These are phyloP conservation scores for Saprolegnia parasitica DNA, from an alignment of 352 stramenopile species.

Conservation along the genomic window DNA sequence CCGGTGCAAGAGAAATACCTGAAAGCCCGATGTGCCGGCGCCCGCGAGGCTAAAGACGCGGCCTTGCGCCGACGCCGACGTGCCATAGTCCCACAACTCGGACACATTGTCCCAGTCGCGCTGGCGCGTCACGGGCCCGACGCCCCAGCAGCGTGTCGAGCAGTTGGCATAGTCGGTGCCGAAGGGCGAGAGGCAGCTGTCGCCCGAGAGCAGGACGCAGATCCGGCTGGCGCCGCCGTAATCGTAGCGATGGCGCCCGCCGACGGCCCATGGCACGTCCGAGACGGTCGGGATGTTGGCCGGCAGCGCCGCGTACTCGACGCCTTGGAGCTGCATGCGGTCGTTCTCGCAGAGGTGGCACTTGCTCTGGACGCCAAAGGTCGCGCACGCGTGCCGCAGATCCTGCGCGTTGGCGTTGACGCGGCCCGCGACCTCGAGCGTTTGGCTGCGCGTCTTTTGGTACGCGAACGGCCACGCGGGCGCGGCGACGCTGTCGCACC, in stretches of 20 bases:
- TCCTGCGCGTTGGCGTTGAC: conserved; percentile 88
- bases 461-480: conserved; percentile 94
- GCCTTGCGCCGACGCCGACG: conserved; percentile 78
- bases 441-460: conserved; percentile 67
- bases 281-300: conserved; percentile 91
- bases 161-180: conserved; percentile 87
- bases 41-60: conserved; percentile 88
- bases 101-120: conserved; percentile 41
- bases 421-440: conserved; percentile 84
- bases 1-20: conserved; percentile 4
- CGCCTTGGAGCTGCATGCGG: conserved; percentile 90
- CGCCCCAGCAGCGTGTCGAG: conserved; percentile 89
- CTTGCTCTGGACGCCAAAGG: conserved; percentile 88
- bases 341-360: conserved; percentile 85
- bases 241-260: conserved; percentile 88
- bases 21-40: conserved; percentile 62
- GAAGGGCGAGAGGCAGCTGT: conserved; percentile 69
- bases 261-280: conserved; percentile 91
- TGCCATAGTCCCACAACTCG: conserved; percentile 64
- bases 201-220: conserved; percentile 88
- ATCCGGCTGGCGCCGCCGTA: conserved; percentile 77
- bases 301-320: conserved; percentile 55
- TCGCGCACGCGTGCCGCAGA: conserved; percentile 86
- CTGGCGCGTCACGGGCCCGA: conserved; percentile 36
- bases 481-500: conserved; percentile 77